These are phyloP conservation scores for Cryptosporidium xiaoi DNA, from an alignment of 169 alveolate genomes.

Conservation along the genomic window DNA sequence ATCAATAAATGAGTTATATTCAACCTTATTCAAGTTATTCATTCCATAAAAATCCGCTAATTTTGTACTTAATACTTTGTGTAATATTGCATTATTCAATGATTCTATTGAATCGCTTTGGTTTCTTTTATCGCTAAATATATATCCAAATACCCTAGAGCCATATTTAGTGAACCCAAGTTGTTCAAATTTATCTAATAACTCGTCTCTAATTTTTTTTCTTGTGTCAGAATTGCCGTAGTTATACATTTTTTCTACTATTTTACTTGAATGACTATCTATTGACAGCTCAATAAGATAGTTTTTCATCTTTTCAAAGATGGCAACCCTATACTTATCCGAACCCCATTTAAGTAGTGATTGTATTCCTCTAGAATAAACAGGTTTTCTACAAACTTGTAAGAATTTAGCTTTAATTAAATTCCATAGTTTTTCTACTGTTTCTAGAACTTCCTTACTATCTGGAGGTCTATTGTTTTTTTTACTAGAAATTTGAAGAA, in stretches of 20 bases:
- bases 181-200: constrained; percentile 56
- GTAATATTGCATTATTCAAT: constrained; percentile 31
- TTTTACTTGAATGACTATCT: constrained; percentile 59
- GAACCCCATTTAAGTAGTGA: constrained; percentile 69
- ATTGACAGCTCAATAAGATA: constrained; percentile 29
- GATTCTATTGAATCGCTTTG: constrained; percentile 52
- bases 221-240: constrained; percentile 54
- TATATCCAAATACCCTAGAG: constrained; percentile 46
- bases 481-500: constrained; percentile 36
- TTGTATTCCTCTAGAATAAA: constrained; percentile 64
- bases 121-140: constrained; percentile 64
- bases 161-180: constrained; percentile 55
- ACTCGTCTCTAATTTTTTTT: constrained; percentile 18
- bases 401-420: constrained; percentile 52
- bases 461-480: background rate
- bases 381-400: constrained; percentile 70
- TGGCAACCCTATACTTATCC: constrained; percentile 11
- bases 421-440: constrained; percentile 36
- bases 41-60: constrained; percentile 19
- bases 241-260: constrained; percentile 62
- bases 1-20: constrained; percentile 1
- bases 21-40: background rate
- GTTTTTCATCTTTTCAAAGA: constrained; percentile 61
- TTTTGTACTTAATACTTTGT: constrained; percentile 29
- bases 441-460: background rate